Evolutionary conservation across 2,329 filamentous ascomycete genomes (phyloP).

Genomic region (Cytospora leucostoma): DNA sequence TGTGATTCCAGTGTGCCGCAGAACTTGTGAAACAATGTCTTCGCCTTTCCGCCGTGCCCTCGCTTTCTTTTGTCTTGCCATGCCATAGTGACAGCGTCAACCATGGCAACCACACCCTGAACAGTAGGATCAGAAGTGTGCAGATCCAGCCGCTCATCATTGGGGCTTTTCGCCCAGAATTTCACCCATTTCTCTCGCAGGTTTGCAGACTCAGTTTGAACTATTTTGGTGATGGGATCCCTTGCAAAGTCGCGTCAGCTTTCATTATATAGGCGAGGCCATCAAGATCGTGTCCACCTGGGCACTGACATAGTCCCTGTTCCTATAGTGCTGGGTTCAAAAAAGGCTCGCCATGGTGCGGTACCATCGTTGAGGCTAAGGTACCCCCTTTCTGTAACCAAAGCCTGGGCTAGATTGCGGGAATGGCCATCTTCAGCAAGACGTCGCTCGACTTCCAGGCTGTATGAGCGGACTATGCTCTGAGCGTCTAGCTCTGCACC

Average conservation of each 20-base stretch:
- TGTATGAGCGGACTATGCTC: conserved; percentile 8
- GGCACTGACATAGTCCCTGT: background rate
- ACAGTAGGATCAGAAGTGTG: conserved; percentile 20
- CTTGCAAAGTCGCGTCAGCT: background rate
- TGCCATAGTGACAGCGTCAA: conserved; percentile 8
- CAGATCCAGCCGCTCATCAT: conserved; percentile 24
- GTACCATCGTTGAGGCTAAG: conserved; percentile 1
- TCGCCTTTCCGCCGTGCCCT: conserved; percentile 22
- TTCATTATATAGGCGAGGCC: too few relatives aligned
- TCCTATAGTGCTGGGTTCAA: conserved; percentile 14
- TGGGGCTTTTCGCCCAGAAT: conserved; percentile 23
- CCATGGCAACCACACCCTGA: conserved; percentile 24
- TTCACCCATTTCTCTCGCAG: conserved; percentile 26
- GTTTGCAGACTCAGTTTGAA: conserved; percentile 21
- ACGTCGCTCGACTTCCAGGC: conserved; percentile 21
- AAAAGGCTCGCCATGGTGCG: conserved; percentile 27
- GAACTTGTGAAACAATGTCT: conserved; percentile 32
- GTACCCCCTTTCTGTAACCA: conserved; percentile 10
- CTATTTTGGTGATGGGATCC: conserved; percentile 17
- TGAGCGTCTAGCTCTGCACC: background rate
- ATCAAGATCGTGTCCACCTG: background rate
- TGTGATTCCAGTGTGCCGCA: conserved; percentile 33
- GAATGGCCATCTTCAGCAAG: background rate
- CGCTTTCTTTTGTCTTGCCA: conserved; percentile 23
- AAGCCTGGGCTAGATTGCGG: conserved; percentile 11